Conservation (phyloP, 179 eudicot species). For the Spergularia azorica region DNA sequence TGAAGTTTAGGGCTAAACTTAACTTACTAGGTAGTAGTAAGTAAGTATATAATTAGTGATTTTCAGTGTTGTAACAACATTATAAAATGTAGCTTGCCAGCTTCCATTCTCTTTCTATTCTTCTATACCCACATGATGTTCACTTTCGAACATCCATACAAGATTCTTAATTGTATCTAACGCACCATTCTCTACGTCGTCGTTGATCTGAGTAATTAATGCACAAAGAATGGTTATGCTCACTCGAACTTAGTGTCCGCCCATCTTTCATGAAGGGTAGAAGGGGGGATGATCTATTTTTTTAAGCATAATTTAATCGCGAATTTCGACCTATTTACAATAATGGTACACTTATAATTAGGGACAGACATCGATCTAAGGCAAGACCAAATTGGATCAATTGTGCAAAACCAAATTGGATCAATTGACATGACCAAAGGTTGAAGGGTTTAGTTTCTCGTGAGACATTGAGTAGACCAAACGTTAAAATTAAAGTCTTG, state of each 20-base stretch:
- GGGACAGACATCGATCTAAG: too few relatives aligned
- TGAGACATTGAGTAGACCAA: conserved; percentile 2
- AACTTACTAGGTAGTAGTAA: background rate
- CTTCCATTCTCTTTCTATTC: conserved; percentile 73
- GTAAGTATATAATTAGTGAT: background rate
- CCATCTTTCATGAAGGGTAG: too few relatives aligned
- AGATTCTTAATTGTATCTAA: conserved; percentile 30
- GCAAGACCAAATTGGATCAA: too few relatives aligned
- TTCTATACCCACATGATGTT: conserved; percentile 38
- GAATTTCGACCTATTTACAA: too few relatives aligned
- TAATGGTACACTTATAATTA: too few relatives aligned
- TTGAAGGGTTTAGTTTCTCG: background rate
- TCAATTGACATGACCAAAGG: too few relatives aligned
- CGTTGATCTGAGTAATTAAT: background rate
- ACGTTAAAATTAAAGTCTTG: too few relatives aligned
- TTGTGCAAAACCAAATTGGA: too few relatives aligned
- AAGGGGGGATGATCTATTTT: too few relatives aligned
- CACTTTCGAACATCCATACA: conserved; percentile 44
- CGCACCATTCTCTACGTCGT: conserved; percentile 23
- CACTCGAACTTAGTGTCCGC: too few relatives aligned
- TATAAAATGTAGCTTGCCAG: conserved; percentile 36
- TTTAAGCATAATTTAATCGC: too few relatives aligned
- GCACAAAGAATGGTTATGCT: too few relatives aligned
- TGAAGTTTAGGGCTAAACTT: conserved; percentile 18
- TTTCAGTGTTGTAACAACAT: conserved; percentile 3